phyloP scores from a whole-genome alignment of 2,329 filamentous ascomycete species.

The Penicillium sp. region DNA sequence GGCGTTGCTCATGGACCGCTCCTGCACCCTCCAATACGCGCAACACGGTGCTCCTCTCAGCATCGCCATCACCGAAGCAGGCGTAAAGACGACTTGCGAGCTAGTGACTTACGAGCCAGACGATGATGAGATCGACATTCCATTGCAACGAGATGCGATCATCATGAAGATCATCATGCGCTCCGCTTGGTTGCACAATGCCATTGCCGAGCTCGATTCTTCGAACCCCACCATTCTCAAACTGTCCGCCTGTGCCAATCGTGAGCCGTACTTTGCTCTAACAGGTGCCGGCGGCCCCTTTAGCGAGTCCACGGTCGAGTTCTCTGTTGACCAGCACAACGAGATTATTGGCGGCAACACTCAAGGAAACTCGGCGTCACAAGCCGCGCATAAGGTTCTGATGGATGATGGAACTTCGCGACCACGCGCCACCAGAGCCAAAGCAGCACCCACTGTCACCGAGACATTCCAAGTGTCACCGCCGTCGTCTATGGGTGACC shows the following conservation, averaged over 20 bases:
- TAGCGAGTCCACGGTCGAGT: constrained; percentile 62
- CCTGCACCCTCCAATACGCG: constrained; percentile 79
- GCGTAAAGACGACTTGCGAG: constrained; percentile 85
- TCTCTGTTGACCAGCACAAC: constrained; percentile 51
- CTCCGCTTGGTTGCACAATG: constrained; percentile 54
- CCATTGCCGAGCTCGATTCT: constrained; percentile 55
- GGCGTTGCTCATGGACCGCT: constrained; percentile 77
- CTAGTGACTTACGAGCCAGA: constrained; percentile 85
- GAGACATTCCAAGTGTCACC: constrained; percentile 58
- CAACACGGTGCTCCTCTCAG: constrained; percentile 75
- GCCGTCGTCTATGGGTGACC: constrained; percentile 58
- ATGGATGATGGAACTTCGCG: constrained; percentile 40
- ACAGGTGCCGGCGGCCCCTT: constrained; percentile 62
- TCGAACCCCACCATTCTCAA: constrained; percentile 73
- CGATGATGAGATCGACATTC: constrained; percentile 62
- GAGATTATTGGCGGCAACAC: constrained; percentile 24
- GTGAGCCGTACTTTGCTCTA: constrained; percentile 72
- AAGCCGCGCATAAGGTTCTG: constrained; percentile 33
- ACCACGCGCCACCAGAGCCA: constrained; percentile 34
- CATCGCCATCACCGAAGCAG: constrained; percentile 81
- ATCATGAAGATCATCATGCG: constrained; percentile 94
- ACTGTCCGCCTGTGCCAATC: constrained; percentile 62
- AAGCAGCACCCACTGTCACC: constrained; percentile 46
- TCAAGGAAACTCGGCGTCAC: constrained; percentile 16
- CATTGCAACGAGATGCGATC: constrained; percentile 77